phyloP scores from a whole-genome alignment of 495 filamentous ascomycete species.

The Hamigera avellanea region DNA sequence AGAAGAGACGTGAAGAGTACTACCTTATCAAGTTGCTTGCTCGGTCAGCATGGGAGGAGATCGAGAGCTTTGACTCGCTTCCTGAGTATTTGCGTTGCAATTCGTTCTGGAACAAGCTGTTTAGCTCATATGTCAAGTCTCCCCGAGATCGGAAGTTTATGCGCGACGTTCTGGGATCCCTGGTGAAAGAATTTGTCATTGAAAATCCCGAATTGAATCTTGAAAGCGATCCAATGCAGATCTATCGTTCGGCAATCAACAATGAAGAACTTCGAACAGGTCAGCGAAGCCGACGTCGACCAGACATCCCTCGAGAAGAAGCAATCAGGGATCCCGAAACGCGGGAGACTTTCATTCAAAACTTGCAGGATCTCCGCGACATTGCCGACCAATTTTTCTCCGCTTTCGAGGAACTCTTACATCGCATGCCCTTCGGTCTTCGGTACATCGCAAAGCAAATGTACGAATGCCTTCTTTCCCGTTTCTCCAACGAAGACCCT shows the following conservation, averaged over 20 bases:
- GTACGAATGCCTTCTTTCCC: slow-evolving; percentile 61
- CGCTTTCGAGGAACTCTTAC: slow-evolving; percentile 68
- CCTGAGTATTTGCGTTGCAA: slow-evolving; percentile 82
- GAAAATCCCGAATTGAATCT: slow-evolving; percentile 84
- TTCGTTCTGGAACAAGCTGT: slow-evolving; percentile 85
- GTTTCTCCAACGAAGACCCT: slow-evolving; percentile 70
- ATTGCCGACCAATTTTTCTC: slow-evolving; percentile 82
- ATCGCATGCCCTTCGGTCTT: slow-evolving; percentile 86
- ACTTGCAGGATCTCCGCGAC: slow-evolving; percentile 85
- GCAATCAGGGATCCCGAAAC: slow-evolving; percentile 92
- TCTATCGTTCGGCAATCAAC: slow-evolving; percentile 88
- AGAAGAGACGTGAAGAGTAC: slow-evolving; percentile 93
- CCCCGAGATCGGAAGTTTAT: slow-evolving; percentile 89
- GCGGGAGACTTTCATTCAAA: slow-evolving; percentile 79
- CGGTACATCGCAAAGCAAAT: slow-evolving; percentile 82
- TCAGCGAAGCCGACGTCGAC: slow-evolving; percentile 60
- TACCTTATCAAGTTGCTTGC: slow-evolving; percentile 86
- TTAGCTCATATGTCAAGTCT: slow-evolving; percentile 80
- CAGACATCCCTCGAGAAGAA: slow-evolving; percentile 77
- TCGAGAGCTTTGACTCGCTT: slow-evolving; percentile 59
- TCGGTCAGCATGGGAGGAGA: slow-evolving; percentile 74
- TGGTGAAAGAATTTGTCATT: slow-evolving; percentile 80
- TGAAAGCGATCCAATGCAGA: slow-evolving; percentile 95
- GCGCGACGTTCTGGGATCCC: slow-evolving; percentile 65
- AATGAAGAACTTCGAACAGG: slow-evolving; percentile 94